Conservation (phyloP, 306 rosid genomes). For the Acacia melanoxylon region DNA sequence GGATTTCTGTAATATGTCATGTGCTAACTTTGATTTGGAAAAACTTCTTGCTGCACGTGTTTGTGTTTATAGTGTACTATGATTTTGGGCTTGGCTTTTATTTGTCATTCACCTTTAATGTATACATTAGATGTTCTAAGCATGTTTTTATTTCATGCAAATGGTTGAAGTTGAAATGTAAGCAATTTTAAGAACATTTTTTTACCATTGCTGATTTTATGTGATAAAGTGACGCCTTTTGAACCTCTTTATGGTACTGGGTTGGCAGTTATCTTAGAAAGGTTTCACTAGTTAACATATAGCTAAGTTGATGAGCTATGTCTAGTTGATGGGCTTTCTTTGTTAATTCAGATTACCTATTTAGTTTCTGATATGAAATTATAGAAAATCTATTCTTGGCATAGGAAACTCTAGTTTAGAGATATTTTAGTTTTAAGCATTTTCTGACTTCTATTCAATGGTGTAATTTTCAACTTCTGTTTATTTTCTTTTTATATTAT, state of each 20-base stretch:
- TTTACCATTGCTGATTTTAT: neutral
- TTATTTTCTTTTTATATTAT: neutral
- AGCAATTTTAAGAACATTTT: neutral
- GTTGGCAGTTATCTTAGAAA: neutral
- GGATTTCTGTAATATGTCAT: conserved; percentile 26
- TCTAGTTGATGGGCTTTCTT: neutral
- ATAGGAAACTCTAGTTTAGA: neutral
- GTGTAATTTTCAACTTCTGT: neutral
- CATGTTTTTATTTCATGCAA: neutral
- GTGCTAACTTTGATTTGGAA: neutral
- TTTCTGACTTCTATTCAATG: neutral
- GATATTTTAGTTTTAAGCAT: neutral
- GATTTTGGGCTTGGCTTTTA: neutral
- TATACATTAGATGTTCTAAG: neutral
- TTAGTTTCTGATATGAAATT: neutral
- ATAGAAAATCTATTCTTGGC: neutral
- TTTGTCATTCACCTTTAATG: conserved; percentile 22
- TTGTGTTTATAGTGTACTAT: neutral
- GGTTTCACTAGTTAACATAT: neutral
- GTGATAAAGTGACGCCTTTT: neutral
- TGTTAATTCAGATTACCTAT: neutral
- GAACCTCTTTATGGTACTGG: neutral
- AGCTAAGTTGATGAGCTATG: neutral
- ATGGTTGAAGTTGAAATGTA: neutral
- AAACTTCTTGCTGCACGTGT: neutral